Evolutionary conservation across 352 stramenopile genomes (phyloP), one percentile per base, ranked within the genome.

Genomic region (Phytopythium aichiense): DNA sequence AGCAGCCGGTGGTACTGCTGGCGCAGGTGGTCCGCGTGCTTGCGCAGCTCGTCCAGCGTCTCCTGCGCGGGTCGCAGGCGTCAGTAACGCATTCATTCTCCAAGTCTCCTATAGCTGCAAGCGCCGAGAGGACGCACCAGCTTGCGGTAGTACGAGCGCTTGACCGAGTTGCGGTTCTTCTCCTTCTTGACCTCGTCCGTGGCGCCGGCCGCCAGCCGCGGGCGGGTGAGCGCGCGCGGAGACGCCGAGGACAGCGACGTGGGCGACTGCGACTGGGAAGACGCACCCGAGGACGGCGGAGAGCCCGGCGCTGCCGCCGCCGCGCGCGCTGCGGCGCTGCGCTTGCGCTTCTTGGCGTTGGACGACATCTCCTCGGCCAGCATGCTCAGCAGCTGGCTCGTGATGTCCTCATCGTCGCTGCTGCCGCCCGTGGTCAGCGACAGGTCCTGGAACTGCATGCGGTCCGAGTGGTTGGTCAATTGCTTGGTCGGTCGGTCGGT

Each of bases 151-250:
- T 81, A 83, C 54, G 72, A 81, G 52, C 74, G 74, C 45, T 76
- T 76, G 56, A 83, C 72, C 35, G 74, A 84, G 61, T 84, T 76
- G 56, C 74, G 72, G 53, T 84, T 84, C 65, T 84, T 84, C 65
- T 79, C 74, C 40, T 76, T 76, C 61, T 81, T 84, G 37, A 77
- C 13, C 45, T 81, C 74, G 23, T 79, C 74, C 20, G 66, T 15
- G 2, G 64, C 63, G 16, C 49, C 58, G 40, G 60, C 61, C 40
- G 64, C 67, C 58, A 77, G 64, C 52, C 64, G 67, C 52, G 71
- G 71, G 4, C 70, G 67, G 25, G 73, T 66, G 7, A 63, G 67
- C 51, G 68, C 57, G 20, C 57, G 65, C 18, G 56, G 25, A 3
- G 54, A 63, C 4, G 67, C 65, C 53, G 64, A 65, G 8, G 53